phyloP scores from a whole-genome alignment of 106 monocot species.

The Chionographis japonica region DNA sequence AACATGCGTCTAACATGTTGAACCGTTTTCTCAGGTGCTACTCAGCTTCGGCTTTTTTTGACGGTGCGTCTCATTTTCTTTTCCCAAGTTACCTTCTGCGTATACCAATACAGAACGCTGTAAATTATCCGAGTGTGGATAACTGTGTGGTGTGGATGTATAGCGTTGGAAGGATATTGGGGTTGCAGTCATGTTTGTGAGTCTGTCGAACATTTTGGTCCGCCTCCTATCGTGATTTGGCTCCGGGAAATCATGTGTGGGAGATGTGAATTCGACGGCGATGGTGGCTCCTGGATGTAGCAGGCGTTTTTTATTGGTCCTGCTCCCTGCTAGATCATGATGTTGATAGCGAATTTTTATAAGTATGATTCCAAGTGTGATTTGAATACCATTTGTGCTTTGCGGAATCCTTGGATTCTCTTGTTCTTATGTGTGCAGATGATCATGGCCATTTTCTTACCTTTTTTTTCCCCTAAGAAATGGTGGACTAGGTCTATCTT shows the following conservation, averaged over 20 bases:
- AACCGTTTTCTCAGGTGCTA: conserved; percentile 6
- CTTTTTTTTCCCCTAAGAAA: too few species aligned
- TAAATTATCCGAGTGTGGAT: background rate
- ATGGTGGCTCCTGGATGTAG: conserved; percentile 6
- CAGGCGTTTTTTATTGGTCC: conserved; percentile 42
- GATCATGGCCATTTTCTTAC: too few species aligned
- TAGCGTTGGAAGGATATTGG: too few species aligned
- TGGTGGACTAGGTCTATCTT: too few species aligned
- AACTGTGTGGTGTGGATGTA: too few species aligned
- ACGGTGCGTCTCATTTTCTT: background rate
- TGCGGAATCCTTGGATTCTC: too few species aligned
- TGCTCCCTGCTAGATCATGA: conserved; percentile 20
- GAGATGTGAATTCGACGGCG: background rate
- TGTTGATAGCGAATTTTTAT: background rate
- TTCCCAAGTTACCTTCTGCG: background rate
- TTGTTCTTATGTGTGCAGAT: too few species aligned
- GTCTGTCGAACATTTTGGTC: too few species aligned
- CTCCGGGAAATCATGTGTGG: background rate
- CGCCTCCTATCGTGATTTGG: background rate
- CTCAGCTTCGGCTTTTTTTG: conserved; percentile 14
- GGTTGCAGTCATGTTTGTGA: too few species aligned
- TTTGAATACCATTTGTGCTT: too few species aligned
- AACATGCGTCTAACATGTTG: background rate
- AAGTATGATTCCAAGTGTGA: too few species aligned
- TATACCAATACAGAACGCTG: conserved; percentile 9